Evolutionary conservation across 2,329 filamentous ascomycete species (phyloP), one percentile per base, ranked within the genome.

Genomic region (Fusarium gaditjirri): DNA sequence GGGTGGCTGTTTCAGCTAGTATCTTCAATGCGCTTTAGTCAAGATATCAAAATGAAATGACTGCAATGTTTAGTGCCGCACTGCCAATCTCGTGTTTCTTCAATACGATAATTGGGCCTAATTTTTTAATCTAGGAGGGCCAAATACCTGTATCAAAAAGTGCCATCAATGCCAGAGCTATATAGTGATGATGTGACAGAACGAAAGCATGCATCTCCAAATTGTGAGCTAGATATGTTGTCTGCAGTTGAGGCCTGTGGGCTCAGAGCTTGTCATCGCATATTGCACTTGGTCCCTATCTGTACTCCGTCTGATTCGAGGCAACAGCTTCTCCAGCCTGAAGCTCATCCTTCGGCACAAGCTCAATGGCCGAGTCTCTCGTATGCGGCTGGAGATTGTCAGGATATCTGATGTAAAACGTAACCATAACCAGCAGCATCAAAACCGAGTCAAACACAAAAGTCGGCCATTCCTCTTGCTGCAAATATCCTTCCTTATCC

Each of bases 401-500:
- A 1, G 72, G 72, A 14, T 72, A 74, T 53, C 54, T 58, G 5
- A 55, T 5, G 3, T 60, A 72, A 27, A 74, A 74, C 1, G 57
- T 61, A 3, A 58, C 6, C 56, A 74, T 74, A 0, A 72, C 71
- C 8, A 63, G 0, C 0, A 72, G 43, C 71, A 74, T 74, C 21
- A 74, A 12, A 0, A 61, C 38, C 2, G 68, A 62, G 25, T 74
- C 72, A 9, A 74, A 74, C 0, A 60, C 44, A 55, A 74, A 70
- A 0, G 61, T 67, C 1, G 72, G 68, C 72, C 72, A 74, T 41
- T 74, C 72, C 4, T 74, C 46, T 9, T 72, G 65, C 14, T 72
- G 59, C 1, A 74, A 3, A 23, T 74, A 74, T 0, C 72, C 60
- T 0, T 73, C 17, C 5, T 67, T 63, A 3, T 59, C 69, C 69